phyloP scores from a whole-genome alignment of 2,329 filamentous ascomycete species.

The Hypoxylon sp. region DNA sequence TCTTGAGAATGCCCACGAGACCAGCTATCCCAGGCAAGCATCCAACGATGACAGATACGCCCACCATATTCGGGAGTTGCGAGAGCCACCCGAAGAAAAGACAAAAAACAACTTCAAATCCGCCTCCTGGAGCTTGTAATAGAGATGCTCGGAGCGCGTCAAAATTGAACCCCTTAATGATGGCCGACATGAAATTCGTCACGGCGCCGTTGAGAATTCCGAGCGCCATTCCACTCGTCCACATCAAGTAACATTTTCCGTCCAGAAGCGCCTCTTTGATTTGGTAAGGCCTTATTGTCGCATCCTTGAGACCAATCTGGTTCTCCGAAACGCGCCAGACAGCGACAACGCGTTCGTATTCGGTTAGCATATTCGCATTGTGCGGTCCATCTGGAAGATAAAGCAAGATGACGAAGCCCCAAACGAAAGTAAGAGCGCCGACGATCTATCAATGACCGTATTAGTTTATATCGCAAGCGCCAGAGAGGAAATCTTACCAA shows the following conservation, averaged over 20 bases:
- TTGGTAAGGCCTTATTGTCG: slow-evolving; percentile 44
- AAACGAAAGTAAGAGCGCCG: slow-evolving; percentile 44
- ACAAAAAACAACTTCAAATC: slow-evolving; percentile 40
- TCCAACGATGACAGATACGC: slow-evolving; percentile 34
- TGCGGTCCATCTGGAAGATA: slow-evolving; percentile 51
- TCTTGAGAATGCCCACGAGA: slow-evolving; percentile 59
- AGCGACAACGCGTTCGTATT: slow-evolving; percentile 50
- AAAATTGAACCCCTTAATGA: slow-evolving; percentile 49
- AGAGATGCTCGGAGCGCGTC: slow-evolving; percentile 51
- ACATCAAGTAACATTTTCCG: slow-evolving; percentile 50
- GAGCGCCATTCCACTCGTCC: slow-evolving; percentile 52
- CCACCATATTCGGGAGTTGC: slow-evolving; percentile 53
- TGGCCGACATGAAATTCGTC: slow-evolving; percentile 56
- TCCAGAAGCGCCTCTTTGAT: slow-evolving; percentile 32
- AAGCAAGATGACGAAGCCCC: slow-evolving; percentile 38
- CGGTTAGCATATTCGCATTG: slow-evolving; percentile 50
- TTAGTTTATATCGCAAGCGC: no score
- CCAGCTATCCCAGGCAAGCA: slow-evolving; percentile 50
- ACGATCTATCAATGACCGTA: slow-evolving; percentile 42
- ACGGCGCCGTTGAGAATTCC: slow-evolving; percentile 61
- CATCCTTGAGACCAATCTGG: slow-evolving; percentile 52
- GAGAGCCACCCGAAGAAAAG: slow-evolving; percentile 52
- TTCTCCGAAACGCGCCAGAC: slow-evolving; percentile 53
- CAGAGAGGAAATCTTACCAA: slow-evolving; percentile 31
- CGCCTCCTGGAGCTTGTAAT: slow-evolving; percentile 54